Conservation (phyloP, 768 basidiomycete genomes). For the Hysterangium stoloniferum region DNA sequence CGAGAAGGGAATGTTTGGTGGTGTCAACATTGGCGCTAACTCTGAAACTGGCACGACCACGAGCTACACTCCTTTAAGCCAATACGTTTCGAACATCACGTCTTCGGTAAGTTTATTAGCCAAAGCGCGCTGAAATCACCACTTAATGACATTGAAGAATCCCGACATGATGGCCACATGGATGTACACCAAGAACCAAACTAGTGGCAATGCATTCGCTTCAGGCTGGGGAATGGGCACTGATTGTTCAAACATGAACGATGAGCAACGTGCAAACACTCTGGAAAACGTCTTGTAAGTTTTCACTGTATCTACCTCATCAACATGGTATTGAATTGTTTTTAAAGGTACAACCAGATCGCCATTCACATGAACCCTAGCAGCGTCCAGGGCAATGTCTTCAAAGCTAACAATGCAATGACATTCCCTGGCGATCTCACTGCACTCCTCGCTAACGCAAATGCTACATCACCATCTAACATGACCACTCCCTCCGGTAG, state of each 20-base stretch:
- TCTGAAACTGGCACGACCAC: conserved; percentile 27
- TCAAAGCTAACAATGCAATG: conserved; percentile 40
- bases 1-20: conserved; percentile 73
- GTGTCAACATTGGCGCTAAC: conserved; percentile 53
- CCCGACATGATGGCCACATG: conserved; percentile 50
- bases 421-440: conserved; percentile 48
- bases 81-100: conserved; percentile 46
- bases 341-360: conserved; percentile 32
- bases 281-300: conserved; percentile 49
- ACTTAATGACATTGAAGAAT: conserved; percentile 27
- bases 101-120: conserved; percentile 18
- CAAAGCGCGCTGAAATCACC: conserved; percentile 5
- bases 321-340: conserved; percentile 1
- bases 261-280: conserved; percentile 40
- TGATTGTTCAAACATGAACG: conserved; percentile 47
- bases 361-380: conserved; percentile 46
- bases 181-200: conserved; percentile 41
- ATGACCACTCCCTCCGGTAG: conserved; percentile 18
- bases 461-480: conserved; percentile 18
- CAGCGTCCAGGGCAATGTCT: conserved; percentile 39
- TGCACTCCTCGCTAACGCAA: conserved; percentile 44
- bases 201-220: conserved; percentile 39
- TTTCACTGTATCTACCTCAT: neutral
- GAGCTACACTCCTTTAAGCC: conserved; percentile 31
- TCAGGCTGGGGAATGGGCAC: conserved; percentile 56